A percentile compares a stretch with the other conserved stretches of the same genome.
These are phyloP conservation scores for Rhodotorula sphaerocarpa DNA, from an alignment of 768 basidiomycete genomes.

Conservation along the genomic window DNA sequence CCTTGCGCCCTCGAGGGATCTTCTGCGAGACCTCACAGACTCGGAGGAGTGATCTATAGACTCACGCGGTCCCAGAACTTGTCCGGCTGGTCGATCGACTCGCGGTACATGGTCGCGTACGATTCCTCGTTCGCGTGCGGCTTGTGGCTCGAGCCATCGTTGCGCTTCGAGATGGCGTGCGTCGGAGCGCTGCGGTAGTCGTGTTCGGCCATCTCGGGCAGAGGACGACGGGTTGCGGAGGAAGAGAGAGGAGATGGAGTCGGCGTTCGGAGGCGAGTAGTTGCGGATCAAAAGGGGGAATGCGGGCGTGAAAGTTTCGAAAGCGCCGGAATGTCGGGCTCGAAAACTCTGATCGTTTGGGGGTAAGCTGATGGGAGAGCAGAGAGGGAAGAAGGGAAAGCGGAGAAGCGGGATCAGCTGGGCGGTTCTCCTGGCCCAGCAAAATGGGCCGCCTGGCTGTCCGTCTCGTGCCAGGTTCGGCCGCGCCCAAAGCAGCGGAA, in stretches of 20 bases:
- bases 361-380: not conserved
- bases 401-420: too few species aligned
- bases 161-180: slow-evolving; percentile 25
- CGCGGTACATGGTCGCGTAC: slow-evolving; percentile 33
- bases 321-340: too few species aligned
- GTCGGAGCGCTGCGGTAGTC: slow-evolving; percentile 8
- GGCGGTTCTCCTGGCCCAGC: not conserved
- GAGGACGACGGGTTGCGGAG: not conserved
- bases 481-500: not conserved
- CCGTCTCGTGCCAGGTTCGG: too few species aligned
- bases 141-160: slow-evolving; percentile 16
- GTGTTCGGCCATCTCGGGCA: slow-evolving; percentile 12
- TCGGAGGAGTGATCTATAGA: not conserved
- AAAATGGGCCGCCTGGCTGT: not conserved
- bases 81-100: slow-evolving; percentile 29
- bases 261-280: not conserved
- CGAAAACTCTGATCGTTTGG: too few species aligned
- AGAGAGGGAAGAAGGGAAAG: not conserved
- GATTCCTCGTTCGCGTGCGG: slow-evolving; percentile 32
- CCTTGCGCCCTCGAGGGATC: too few species aligned
- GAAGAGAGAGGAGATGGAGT: not conserved
- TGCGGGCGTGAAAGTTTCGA: too few species aligned
- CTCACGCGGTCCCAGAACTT: slow-evolving; percentile 38
- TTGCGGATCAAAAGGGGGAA: too few species aligned
- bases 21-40: too few species aligned